phyloP scores from a whole-genome alignment of 108 stramenopile genomes.

The Nannochloropsis salina region DNA sequence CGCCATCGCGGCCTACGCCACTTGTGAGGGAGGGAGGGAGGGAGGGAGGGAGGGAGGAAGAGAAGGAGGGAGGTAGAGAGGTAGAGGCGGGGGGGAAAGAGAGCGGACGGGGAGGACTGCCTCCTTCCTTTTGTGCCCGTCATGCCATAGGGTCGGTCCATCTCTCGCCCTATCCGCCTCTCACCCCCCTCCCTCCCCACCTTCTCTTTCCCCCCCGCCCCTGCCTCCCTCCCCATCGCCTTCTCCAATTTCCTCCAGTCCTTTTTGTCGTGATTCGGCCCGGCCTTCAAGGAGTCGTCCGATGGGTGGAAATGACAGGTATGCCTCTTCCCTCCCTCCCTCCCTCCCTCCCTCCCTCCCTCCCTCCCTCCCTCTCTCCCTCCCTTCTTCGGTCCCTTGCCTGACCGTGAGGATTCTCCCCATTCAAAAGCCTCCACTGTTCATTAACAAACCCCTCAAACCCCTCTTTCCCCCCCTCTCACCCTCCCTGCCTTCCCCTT shows the following conservation, averaged over 20 bases:
- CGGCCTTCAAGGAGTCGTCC: background rate
- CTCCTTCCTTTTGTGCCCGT: too few species aligned
- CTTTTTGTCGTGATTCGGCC: background rate
- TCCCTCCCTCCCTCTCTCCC: background rate
- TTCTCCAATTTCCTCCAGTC: background rate
- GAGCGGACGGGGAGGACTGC: too few species aligned
- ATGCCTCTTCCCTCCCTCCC: background rate
- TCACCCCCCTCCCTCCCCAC: background rate
- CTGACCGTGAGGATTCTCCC: too few species aligned
- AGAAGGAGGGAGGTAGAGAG: background rate
- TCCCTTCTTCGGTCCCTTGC: too few species aligned
- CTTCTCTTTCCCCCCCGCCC: background rate
- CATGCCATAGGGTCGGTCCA: too few species aligned
- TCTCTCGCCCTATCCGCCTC: too few species aligned
- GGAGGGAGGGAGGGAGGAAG: slow-evolving; percentile 1
- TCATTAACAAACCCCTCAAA: background rate
- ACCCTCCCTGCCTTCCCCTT: background rate
- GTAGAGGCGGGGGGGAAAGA: too few species aligned
- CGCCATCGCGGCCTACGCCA: slow-evolving; percentile 2
- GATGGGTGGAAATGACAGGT: slow-evolving; percentile 5
- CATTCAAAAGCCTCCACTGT: background rate
- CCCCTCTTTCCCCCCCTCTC: background rate
- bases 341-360: background rate
- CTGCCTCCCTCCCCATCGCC: background rate
- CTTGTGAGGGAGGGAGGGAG: too few species aligned